These are phyloP conservation scores for Sindora glabra DNA, from an alignment of 306 rosid genomes.

Conservation along the genomic window DNA sequence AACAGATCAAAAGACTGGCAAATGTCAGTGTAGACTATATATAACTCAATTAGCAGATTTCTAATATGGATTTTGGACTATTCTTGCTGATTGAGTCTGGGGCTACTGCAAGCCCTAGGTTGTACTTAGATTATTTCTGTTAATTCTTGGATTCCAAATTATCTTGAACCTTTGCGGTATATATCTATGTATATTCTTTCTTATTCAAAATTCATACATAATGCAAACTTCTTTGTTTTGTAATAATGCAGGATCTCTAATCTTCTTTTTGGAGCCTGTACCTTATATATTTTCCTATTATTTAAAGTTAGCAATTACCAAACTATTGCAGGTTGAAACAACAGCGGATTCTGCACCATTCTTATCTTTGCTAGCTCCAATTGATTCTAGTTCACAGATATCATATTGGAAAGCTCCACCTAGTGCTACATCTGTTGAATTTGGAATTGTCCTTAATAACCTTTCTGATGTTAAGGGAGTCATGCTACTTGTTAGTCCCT, in stretches of 20 bases:
- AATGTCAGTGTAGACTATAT: neutral
- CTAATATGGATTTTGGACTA: slow-evolving; percentile 7
- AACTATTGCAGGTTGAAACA: slow-evolving; percentile 71
- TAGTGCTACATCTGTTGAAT: slow-evolving; percentile 56
- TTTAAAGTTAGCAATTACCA: slow-evolving; percentile 2
- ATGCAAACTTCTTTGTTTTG: neutral
- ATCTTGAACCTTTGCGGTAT: neutral
- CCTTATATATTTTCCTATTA: neutral
- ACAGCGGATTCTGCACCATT: slow-evolving; percentile 71
- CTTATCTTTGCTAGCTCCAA: slow-evolving; percentile 83
- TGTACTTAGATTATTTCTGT: neutral
- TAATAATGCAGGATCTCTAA: neutral
- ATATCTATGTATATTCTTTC: neutral
- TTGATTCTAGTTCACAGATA: slow-evolving; percentile 43
- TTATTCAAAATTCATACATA: neutral
- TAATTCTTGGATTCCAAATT: neutral
- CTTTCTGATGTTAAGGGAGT: slow-evolving; percentile 93
- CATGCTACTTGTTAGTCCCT: slow-evolving; percentile 71
- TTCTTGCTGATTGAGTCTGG: neutral
- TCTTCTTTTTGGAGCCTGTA: slow-evolving; percentile 4
- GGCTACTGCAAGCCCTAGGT: neutral
- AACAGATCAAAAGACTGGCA: slow-evolving; percentile 4
- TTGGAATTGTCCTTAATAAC: slow-evolving; percentile 64
- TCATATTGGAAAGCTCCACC: slow-evolving; percentile 98
- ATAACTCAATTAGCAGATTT: neutral